These are phyloP conservation scores for Cucumis variabilis DNA, from an alignment of 331 rosid genomes.

Conservation along the genomic window DNA sequence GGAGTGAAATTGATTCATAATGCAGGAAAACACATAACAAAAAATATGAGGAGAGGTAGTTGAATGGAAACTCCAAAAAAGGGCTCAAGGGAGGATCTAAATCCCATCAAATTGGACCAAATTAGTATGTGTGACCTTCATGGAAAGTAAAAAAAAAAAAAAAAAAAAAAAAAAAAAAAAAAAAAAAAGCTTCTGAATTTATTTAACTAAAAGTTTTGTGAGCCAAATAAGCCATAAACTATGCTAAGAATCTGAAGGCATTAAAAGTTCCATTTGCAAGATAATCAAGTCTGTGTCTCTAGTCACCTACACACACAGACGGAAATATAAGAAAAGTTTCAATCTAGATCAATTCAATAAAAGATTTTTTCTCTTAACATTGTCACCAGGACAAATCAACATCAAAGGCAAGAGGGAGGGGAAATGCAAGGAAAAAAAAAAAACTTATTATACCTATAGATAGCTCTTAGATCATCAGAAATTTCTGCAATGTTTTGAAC, in stretches of 20 bases:
- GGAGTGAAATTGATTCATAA: neutral
- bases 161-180: too few relatives aligned
- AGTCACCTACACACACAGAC: neutral
- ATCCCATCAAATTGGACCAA: conserved; percentile 9
- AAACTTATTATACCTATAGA: too few relatives aligned
- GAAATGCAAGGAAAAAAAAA: too few relatives aligned
- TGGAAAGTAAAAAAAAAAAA: neutral
- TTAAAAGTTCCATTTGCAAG: neutral
- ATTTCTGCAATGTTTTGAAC: too few relatives aligned
- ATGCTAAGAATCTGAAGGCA: neutral
- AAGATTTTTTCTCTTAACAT: neutral
- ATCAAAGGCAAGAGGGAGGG: too few relatives aligned
- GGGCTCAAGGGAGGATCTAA: neutral
- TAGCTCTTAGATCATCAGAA: too few relatives aligned
- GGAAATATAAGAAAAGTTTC: neutral
- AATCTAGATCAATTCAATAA: neutral
- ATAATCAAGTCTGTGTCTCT: neutral
- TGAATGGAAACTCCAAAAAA: neutral
- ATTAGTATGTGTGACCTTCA: neutral
- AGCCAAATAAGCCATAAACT: neutral
- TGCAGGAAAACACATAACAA: neutral
- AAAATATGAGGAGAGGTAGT: neutral
- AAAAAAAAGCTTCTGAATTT: too few relatives aligned
- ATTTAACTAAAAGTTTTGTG: neutral
- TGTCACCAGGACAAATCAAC: too few relatives aligned